Evolutionary conservation across 164 flowering plant species (phyloP), one percentile per base, ranked within the genome.

Genomic region (Aristolochia contorta): DNA sequence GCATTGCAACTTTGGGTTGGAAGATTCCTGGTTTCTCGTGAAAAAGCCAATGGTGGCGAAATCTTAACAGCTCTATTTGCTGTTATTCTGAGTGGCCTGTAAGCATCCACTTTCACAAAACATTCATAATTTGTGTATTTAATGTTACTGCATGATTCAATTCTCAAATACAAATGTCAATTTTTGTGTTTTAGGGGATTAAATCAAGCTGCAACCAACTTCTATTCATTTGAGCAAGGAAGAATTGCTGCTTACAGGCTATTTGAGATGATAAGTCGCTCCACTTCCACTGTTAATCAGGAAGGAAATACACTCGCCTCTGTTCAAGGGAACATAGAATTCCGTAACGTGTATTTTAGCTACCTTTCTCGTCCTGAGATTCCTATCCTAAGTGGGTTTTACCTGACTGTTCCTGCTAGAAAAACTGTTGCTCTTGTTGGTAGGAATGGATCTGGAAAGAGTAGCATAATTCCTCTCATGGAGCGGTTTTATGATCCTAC

Each of bases 401-500:
- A 79, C 71, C 89, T 92, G 45, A 80, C 91, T 61, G 93, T 92
- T 43, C 96, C 98, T 65, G 96, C 98, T 54, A 85, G 84, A 72
- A 91, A 89, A 72, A 74, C 98, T 60, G 91, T 91, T 64, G 98
- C 98, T 61, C 96, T 91, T 74, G 98, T 91, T 73, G 98, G 98
- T 48, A 81, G 96, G 74, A 91, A 87, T 74, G 98, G 98, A 33
- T 92, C 98, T 54, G 98, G 98, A 57, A 92, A 92, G 70, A 92
- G 98, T 80, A 92, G 98, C 65, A 92, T 92, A 63, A 92, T 92
- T 56, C 98, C 98, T 20, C 89, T 92, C 46, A 92, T 92, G 98
- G 98, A 92, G 71, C 80, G 98, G 57, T 92, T 92, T 79, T 89
- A 92, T 81, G 98, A 89, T 72, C 98, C 98, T 67, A 91, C 93